Conservation (phyloP, 83 land plant species). For the Thuja plicata region DNA sequence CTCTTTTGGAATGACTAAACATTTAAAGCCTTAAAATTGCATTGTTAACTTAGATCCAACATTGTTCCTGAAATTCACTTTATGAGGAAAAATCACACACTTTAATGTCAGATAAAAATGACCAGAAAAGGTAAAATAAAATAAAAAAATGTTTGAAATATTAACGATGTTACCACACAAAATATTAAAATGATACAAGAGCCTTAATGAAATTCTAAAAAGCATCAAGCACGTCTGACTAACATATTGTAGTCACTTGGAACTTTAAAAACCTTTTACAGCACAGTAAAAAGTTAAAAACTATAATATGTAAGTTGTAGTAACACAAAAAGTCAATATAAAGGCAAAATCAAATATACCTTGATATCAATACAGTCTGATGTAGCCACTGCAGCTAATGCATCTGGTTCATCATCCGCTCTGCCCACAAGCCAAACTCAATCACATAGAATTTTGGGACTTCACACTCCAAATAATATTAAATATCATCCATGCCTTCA, state of each 20-base stretch:
- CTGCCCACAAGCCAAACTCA: slow-evolving; percentile 4
- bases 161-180: no score
- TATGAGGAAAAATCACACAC: no score
- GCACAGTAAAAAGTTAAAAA: background rate
- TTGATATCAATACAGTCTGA: background rate
- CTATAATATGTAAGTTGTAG: background rate
- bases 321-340: background rate
- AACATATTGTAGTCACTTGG: background rate
- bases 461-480: background rate
- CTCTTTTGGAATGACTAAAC: background rate
- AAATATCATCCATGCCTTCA: background rate
- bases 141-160: no score
- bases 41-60: background rate
- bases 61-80: background rate
- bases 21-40: background rate
- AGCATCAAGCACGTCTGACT: background rate
- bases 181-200: background rate
- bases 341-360: background rate
- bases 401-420: slow-evolving; percentile 7
- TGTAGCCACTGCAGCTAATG: background rate
- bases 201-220: background rate
- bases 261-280: background rate
- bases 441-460: background rate
- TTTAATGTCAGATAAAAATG: background rate
- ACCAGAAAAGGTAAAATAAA: background rate